These are phyloP conservation scores for Piper betle DNA, from an alignment of 164 flowering plant genomes.

Conservation along the genomic window DNA sequence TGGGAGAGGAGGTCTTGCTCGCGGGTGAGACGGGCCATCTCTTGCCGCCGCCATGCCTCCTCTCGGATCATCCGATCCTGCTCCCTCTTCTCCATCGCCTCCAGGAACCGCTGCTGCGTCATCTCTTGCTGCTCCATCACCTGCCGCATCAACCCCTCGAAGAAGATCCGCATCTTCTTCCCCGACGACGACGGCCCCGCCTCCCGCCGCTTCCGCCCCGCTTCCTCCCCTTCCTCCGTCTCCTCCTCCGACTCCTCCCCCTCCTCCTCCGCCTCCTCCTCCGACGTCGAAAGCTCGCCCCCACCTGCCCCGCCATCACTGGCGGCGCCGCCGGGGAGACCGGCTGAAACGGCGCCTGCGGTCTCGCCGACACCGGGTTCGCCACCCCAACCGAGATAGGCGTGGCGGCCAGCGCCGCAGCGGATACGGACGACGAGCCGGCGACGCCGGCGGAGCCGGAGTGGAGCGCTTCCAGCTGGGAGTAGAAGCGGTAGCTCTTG, in stretches of 20 bases:
- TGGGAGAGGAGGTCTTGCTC: constrained; percentile 58
- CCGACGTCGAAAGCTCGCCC: constrained; percentile 40
- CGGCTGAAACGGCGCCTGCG: neutral
- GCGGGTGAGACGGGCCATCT: constrained; percentile 36
- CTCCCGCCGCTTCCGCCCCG: constrained; percentile 21
- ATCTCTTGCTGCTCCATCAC: constrained; percentile 68
- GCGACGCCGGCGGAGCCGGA: constrained; percentile 6
- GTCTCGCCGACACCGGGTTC: neutral
- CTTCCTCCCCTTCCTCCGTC: neutral
- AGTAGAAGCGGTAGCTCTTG: constrained; percentile 47
- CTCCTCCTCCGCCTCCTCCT: constrained; percentile 5
- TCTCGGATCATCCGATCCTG: constrained; percentile 56
- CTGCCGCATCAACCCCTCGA: constrained; percentile 51
- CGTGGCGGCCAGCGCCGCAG: neutral
- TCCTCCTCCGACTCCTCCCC: constrained; percentile 6
- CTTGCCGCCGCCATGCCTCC: constrained; percentile 70
- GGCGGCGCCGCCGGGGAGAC: constrained; percentile 1
- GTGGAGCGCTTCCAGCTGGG: constrained; percentile 54
- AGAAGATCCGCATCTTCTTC: constrained; percentile 39
- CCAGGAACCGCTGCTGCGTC: constrained; percentile 52
- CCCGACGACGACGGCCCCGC: constrained; percentile 7
- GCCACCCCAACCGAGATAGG: constrained; percentile 2
- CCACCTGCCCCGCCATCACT: constrained; percentile 6
- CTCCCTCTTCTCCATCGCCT: constrained; percentile 63
- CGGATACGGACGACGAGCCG: constrained; percentile 1